Evolutionary conservation across 305 asterid genomes (phyloP), one percentile per base, ranked within the genome.

Genomic region (Solanum hybrid): DNA sequence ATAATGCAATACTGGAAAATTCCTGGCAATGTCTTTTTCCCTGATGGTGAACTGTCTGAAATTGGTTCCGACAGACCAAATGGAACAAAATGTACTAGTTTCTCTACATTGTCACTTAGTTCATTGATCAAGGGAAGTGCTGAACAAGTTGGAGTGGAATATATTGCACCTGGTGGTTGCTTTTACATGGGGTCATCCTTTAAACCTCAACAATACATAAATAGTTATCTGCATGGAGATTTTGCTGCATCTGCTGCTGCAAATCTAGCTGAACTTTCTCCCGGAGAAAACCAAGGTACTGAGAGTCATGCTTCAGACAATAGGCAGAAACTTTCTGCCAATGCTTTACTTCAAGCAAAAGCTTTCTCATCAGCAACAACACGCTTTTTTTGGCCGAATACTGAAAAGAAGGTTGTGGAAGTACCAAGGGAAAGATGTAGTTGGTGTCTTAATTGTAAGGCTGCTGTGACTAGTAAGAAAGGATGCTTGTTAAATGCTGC

Each of bases 221-320:
- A 98, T 92, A 88, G 90, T 89, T 98, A 96, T 93, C 87, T 92
- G 84, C 99, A 98, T 89, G 99, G 99, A 92, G 98, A 96, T 86
- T 95, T 97, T 90, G 96, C 97, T 92, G 99, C 99, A 27, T 93
- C 99, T 36, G 99, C 99, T 87, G 99, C 99, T 88, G 98, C 98
- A 77, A 95, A 91, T 91, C 93, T 97, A 91, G 97, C 98, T 75
- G 87, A 92, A 84, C 93, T 97, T 90, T 94, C 97, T 89, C 90
- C 94, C 24, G 97, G 95, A 91, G 98, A 95, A 92, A 94, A 92
- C 77, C 95, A 90, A 89, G 92, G 91, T 89, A 85, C 85, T 6
- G 96, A 90, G 32, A 91, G 94, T 78, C 92, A 91, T 89, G 87
- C 94, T 87, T 93, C 92, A 89, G 92, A 92, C 84, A 92, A 94